Evolutionary conservation across 2,329 filamentous ascomycete species (phyloP), one percentile per base, ranked within the genome.

Genomic region (Fusarium sublunatum): DNA sequence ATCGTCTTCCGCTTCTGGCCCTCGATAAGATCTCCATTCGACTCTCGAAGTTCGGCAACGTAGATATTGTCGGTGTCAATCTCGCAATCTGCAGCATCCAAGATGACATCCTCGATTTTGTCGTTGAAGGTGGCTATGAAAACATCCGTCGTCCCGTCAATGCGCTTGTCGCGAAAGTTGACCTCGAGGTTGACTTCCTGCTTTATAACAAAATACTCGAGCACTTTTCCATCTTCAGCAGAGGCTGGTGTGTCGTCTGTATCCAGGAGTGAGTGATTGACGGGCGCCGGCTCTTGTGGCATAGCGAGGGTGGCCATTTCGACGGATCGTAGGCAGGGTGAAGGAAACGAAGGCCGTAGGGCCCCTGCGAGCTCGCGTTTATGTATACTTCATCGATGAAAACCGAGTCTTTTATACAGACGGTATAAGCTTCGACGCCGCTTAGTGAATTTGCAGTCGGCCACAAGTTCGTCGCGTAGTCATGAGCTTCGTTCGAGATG

Each of bases 101-200:
- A 81, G 25, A 76, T 79, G 38, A 90, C 80, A 48, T 84, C 82
- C 42, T 83, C 79, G 36, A 88, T 81, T 48, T 86, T 85, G 57
- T 86, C 78, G 68, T 82, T 82, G 57, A 86, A 81, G 55, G 84
- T 81, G 67, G 90, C 88, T 50, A 98, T 87, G 28, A 89, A 90
- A 68, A 99, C 90, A 67, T 93, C 90, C 8, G 91, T 92, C 63
- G 86, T 89, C 46, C 95, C 95, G 60, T 86, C 88, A 71, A 98
- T 79, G 71, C 83, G 85, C 76, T 88, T 89, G 50, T 86, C 86
- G 64, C 86, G 83, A 74, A 99, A 96, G 78, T 96, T 91, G 73
- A 99, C 83, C 70, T 98, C 93, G 58, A 99, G 82, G 70, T 93
- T 89, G 45, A 99, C 89, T 74, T 91, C 91, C 78, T 98, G 94